A percentile compares a stretch with the other conserved stretches of the same genome.
phyloP scores from a whole-genome alignment of 169 alveolate species.

The Eimeria sp. region DNA sequence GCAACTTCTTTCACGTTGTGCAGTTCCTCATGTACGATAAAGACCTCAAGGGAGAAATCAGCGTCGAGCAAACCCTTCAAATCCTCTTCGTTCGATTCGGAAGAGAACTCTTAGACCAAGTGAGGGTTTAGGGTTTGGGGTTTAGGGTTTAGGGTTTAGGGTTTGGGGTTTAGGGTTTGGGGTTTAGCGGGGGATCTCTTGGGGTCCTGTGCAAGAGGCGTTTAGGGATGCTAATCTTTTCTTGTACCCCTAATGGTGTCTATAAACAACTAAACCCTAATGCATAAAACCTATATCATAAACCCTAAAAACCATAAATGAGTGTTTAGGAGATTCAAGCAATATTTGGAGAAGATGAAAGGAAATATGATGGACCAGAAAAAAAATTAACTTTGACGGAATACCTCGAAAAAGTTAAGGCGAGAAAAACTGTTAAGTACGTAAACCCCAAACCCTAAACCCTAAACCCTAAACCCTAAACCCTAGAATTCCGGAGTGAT shows the following conservation, averaged over 20 bases:
- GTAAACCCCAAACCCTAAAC: neutral
- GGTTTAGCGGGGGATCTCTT: no score
- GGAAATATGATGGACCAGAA: slow-evolving; percentile 90
- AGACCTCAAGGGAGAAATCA: slow-evolving; percentile 90
- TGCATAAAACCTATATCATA: neutral
- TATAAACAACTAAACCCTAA: neutral
- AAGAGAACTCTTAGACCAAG: slow-evolving; percentile 93
- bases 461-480: neutral
- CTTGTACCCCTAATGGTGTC: neutral
- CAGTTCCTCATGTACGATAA: slow-evolving; percentile 95
- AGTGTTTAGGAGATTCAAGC: slow-evolving; percentile 89
- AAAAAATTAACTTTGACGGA: slow-evolving; percentile 89
- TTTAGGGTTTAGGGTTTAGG: neutral
- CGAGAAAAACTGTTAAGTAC: slow-evolving; percentile 28
- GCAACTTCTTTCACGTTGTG: slow-evolving; percentile 93
- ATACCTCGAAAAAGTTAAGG: slow-evolving; percentile 89
- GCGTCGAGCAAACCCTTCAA: slow-evolving; percentile 96
- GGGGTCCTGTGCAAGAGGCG: no score
- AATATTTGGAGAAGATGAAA: slow-evolving; percentile 93
- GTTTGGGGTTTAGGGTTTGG: neutral
- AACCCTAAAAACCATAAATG: neutral
- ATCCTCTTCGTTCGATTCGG: slow-evolving; percentile 95
- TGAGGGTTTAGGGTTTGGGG: neutral
- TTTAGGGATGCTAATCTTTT: neutral
- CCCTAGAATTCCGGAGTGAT: neutral